Conservation (phyloP, 2,329 filamentous ascomycete species). For the Trichophyton simii region DNA sequence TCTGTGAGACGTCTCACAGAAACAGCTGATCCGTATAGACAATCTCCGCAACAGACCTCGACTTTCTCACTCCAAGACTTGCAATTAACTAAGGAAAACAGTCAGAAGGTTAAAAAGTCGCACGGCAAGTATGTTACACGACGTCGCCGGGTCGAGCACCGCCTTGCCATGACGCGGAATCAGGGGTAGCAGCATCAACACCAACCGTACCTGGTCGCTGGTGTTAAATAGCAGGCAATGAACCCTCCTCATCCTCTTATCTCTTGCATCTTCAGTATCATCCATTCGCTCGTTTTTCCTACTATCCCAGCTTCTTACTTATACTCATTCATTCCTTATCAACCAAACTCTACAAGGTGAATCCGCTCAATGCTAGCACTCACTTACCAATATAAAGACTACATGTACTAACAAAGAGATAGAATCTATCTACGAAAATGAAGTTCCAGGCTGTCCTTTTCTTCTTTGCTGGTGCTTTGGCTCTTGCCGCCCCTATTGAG, state of each 20-base stretch:
- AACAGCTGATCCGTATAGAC: background rate
- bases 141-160: background rate
- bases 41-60: background rate
- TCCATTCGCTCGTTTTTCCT: background rate
- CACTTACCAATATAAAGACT: background rate
- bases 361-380: background rate
- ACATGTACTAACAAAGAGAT: background rate
- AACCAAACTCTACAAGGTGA: background rate
- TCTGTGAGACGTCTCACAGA: background rate
- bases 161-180: background rate
- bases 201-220: background rate
- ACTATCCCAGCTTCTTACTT: background rate
- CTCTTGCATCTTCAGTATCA: background rate
- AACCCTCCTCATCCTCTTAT: background rate
- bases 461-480: background rate
- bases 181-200: background rate
- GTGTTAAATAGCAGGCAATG: background rate
- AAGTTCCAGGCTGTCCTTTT: conserved; percentile 1
- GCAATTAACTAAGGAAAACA: background rate
- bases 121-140: background rate
- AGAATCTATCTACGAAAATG: background rate
- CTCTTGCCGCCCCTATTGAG: background rate
- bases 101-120: background rate
- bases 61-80: background rate
- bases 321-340: background rate